phyloP scores from a whole-genome alignment of 371 early-diverging fungal genomes.

The Basidiobolus meristosporus region DNA sequence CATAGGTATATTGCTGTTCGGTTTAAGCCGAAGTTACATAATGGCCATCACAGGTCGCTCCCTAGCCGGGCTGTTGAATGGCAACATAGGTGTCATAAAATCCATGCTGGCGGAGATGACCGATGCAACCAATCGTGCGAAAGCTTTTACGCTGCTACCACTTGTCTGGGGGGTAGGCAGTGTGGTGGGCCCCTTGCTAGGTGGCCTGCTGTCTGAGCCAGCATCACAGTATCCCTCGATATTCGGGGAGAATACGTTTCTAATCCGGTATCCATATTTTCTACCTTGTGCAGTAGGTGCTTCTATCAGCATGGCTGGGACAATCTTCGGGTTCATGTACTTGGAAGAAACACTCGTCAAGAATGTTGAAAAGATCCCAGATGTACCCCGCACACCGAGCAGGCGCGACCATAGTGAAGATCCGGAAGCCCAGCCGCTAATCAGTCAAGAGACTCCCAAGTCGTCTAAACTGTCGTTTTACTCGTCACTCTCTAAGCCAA shows the following conservation, averaged over 20 bases:
- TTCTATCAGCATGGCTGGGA: slow-evolving; percentile 30
- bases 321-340: slow-evolving; percentile 34
- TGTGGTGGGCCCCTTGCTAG: slow-evolving; percentile 47
- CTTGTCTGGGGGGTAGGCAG: not conserved
- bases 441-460: no score
- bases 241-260: slow-evolving; percentile 39
- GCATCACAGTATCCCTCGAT: slow-evolving; percentile 33
- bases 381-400: no score
- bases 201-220: slow-evolving; percentile 63
- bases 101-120: slow-evolving; percentile 76
- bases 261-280: slow-evolving; percentile 52
- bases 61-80: slow-evolving; percentile 57
- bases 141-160: slow-evolving; percentile 1
- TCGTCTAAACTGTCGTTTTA: no score
- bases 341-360: slow-evolving; percentile 8
- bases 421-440: no score
- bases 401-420: no score
- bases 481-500: no score
- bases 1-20: slow-evolving; percentile 45
- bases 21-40: slow-evolving; percentile 37
- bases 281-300: slow-evolving; percentile 64
- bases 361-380: no score
- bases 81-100: slow-evolving; percentile 66
- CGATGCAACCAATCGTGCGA: slow-evolving; percentile 34
- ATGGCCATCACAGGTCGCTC: slow-evolving; percentile 46